These are phyloP conservation scores for Lasiodiplodia gonubiensis DNA, from an alignment of 2,329 filamentous ascomycete species.

Conservation along the genomic window DNA sequence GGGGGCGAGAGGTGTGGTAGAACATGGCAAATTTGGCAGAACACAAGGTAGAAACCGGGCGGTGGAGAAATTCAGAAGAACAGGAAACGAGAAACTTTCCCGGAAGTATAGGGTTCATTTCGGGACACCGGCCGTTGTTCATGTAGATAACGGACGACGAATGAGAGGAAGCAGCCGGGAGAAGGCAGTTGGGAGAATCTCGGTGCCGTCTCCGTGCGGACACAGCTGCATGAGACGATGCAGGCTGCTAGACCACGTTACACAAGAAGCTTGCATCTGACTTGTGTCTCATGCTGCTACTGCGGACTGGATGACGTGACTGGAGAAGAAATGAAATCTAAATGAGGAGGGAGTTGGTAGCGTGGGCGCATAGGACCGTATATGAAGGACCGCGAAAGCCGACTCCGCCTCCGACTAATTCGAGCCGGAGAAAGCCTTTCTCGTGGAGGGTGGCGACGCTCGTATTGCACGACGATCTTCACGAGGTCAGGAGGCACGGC, in stretches of 20 bases:
- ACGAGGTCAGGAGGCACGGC: not conserved
- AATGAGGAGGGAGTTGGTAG: not conserved
- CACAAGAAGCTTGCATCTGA: not conserved
- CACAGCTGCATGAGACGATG: not conserved
- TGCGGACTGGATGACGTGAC: not conserved
- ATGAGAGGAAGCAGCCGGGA: not conserved
- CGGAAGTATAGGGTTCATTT: not conserved
- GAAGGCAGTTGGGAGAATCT: not conserved
- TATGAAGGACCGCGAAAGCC: not conserved
- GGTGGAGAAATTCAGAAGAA: no score
- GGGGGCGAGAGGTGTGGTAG: not conserved
- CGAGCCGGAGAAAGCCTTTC: not conserved
- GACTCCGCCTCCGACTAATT: not conserved
- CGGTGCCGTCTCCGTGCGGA: not conserved
- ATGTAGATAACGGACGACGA: not conserved
- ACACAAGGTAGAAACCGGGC: no score
- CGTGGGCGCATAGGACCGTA: not conserved
- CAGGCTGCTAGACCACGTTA: not conserved
- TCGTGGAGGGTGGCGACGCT: not conserved
- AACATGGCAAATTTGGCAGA: no score
- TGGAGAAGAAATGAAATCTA: not conserved
- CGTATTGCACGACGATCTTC: slow-evolving; percentile 10
- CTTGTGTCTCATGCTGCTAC: not conserved
- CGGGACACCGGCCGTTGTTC: not conserved
- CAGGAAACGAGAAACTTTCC: not conserved